Evolutionary conservation across 2,329 filamentous ascomycete genomes (phyloP), one percentile per base, ranked within the genome.

Genomic region (Stachybotrys elegans): DNA sequence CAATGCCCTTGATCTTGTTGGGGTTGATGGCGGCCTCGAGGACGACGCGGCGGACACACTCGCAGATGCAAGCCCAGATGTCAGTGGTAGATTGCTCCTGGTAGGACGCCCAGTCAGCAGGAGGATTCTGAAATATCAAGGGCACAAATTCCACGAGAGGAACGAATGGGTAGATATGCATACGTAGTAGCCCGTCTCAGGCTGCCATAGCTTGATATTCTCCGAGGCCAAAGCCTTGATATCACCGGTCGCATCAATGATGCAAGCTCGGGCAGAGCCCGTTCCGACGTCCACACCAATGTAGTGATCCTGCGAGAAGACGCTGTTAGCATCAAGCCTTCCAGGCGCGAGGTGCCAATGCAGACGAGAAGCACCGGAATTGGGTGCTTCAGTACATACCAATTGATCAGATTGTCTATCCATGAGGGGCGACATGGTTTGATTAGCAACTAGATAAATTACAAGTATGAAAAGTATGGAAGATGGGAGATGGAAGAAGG

Each of bases 221-320:
- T 90, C 79, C 3, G 84, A 81, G 19, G 85, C 83, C 52, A 90
- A 65, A 13, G 78, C 81, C 60, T 83, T 83, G 68, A 98, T 97
- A 60, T 96, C 89, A 43, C 93, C 93, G 32, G 86, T 83, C 49
- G 83, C 79, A 63, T 97, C 88, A 67, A 98, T 95, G 61, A 98
- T 89, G 68, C 93, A 97, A 43, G 93, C 93, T 61, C 93, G 82
- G 31, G 92, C 93, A 63, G 89, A 95, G 44, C 93, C 93, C 17
- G 93, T 98, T 42, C 93, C 93, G 41, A 98, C 92, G 70, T 98
- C 93, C 55, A 98, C 88, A 48, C 92, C 92, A 59, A 97, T 79
- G 59, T 78, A 83, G 56, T 83, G 74, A 48, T 81, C 75, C 67
- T 81, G 48, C 2, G 22, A 19, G 31, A n/a, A 19, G 22, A 22